Base-by-base conservation (phyloP, 345 rosid species). In the Mercurialis annua region DNA sequence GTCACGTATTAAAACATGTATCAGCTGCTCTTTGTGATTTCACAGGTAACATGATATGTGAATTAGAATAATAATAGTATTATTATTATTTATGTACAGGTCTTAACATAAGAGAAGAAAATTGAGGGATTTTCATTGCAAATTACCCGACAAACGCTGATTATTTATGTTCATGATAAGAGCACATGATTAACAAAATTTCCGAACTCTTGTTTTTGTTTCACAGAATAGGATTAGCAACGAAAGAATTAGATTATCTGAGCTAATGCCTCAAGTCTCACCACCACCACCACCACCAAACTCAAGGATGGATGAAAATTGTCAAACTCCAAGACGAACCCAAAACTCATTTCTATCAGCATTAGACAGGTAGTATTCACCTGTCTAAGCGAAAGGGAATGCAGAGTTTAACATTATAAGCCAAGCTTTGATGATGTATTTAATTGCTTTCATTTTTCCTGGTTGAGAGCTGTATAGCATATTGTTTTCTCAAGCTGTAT, bases 241-340 rank as follows among this genome's bases (percentile, higher is more conserved):
- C 0, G 92, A 87, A 80, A 78, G 84, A 79, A 81, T 69, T 65
- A 70, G 84, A 65, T 72, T 87, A 67, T 75, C 78, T 0, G 89
- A 83, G 69, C 74, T 75, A 68, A 68, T 80, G 68, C 82, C 87
- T 30, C 84, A 73, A 59, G 54, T 78, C 58, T 85, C 92, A 48
- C 10, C 55, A n/a, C n/a, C n/a, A 12, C 59, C 59, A 31, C 38
- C 40, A 12, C 80, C 83, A 44, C 34, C 59, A 57, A 86, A 73
- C 71, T 60, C 76, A 33, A 82, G 83, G 42, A 60, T 69, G 1
- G 81, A 77, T 36, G 87, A 79, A 68, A 79, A 54, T 74, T 77
- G 82, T 71, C 81, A 46, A 44, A 53, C 61, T 53, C 68, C 73
- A 10, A 50, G 21, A 49, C 52, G 46, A 24, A 30, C n/a, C 18